Evolutionary conservation across 2,329 filamentous ascomycete genomes (phyloP).

Genomic region (Onygenales sp.): DNA sequence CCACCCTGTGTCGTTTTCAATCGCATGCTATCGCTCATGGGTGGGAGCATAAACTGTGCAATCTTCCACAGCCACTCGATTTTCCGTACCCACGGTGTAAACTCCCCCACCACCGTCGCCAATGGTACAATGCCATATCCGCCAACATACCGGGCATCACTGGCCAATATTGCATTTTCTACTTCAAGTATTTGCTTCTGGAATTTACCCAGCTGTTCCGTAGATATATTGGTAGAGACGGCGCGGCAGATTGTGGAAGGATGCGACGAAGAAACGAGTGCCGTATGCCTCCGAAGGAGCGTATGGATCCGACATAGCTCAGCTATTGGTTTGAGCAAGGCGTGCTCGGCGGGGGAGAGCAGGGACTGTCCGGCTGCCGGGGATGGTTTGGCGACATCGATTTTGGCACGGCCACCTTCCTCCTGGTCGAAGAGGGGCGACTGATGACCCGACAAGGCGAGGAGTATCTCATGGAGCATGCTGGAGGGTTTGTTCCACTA

Average conservation of each 20-base stretch:
- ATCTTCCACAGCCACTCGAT: slow-evolving; percentile 81
- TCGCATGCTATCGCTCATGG: slow-evolving; percentile 9
- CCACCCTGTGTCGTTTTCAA: slow-evolving; percentile 14
- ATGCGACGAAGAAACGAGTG: slow-evolving; percentile 60
- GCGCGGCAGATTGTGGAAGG: slow-evolving; percentile 77
- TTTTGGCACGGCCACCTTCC: slow-evolving; percentile 41
- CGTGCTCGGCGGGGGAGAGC: slow-evolving; percentile 69
- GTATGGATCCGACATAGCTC: slow-evolving; percentile 71
- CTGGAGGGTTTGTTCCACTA: slow-evolving; percentile 14
- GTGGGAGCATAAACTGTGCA: slow-evolving; percentile 55
- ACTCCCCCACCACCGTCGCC: slow-evolving; percentile 72
- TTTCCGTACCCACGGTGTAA: slow-evolving; percentile 73
- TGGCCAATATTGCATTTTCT: slow-evolving; percentile 65
- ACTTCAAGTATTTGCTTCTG: slow-evolving; percentile 77
- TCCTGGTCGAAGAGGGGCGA: slow-evolving; percentile 67
- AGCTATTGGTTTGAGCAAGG: slow-evolving; percentile 67
- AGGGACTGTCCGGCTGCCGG: slow-evolving; percentile 16
- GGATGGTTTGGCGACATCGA: slow-evolving; percentile 27
- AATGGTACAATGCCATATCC: slow-evolving; percentile 90
- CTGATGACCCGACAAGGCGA: slow-evolving; percentile 88
- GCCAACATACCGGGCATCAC: slow-evolving; percentile 72
- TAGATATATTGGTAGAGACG: slow-evolving; percentile 67
- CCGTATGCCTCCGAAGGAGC: slow-evolving; percentile 57
- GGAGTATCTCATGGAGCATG: slow-evolving; percentile 98
- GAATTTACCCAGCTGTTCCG: slow-evolving; percentile 68